phyloP scores from a whole-genome alignment of 2,329 filamentous ascomycete species.

The Pseudogymnoascus sp. region DNA sequence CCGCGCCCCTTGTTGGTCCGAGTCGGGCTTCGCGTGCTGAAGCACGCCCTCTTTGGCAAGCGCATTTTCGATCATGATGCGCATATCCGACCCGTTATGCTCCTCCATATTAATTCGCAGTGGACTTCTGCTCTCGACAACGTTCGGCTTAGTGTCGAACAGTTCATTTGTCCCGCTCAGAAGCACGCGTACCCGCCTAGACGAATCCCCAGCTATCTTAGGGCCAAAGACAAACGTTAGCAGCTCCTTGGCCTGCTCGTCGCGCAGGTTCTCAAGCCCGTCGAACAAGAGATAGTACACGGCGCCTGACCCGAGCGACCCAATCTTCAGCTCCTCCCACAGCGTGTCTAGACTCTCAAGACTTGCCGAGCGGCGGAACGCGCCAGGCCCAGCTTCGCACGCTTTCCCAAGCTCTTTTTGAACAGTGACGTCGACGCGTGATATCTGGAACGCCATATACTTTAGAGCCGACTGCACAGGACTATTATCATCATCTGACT shows the following conservation, averaged over 20 bases:
- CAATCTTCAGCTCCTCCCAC: background rate
- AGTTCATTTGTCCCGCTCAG: background rate
- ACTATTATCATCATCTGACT: constrained; percentile 20
- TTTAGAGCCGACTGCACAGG: constrained; percentile 20
- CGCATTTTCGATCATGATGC: background rate
- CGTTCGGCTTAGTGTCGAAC: background rate
- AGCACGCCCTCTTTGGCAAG: background rate
- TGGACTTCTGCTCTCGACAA: background rate
- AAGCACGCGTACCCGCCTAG: background rate
- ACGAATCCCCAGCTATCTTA: background rate
- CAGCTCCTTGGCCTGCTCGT: background rate
- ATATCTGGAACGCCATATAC: constrained; percentile 27
- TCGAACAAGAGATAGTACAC: background rate
- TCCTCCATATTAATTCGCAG: background rate
- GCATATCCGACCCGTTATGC: background rate
- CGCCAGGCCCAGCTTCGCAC: constrained; percentile 15
- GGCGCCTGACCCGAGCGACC: background rate
- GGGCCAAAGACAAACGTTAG: background rate
- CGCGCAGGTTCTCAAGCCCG: background rate
- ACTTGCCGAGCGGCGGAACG: constrained; percentile 11
- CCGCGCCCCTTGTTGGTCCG: background rate
- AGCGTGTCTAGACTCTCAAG: background rate
- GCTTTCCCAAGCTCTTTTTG: constrained; percentile 19
- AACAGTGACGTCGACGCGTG: constrained; percentile 22
- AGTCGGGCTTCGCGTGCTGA: background rate